These are phyloP conservation scores for Hypoxylon sp. DNA, from an alignment of 2,329 filamentous ascomycete genomes.

Conservation along the genomic window DNA sequence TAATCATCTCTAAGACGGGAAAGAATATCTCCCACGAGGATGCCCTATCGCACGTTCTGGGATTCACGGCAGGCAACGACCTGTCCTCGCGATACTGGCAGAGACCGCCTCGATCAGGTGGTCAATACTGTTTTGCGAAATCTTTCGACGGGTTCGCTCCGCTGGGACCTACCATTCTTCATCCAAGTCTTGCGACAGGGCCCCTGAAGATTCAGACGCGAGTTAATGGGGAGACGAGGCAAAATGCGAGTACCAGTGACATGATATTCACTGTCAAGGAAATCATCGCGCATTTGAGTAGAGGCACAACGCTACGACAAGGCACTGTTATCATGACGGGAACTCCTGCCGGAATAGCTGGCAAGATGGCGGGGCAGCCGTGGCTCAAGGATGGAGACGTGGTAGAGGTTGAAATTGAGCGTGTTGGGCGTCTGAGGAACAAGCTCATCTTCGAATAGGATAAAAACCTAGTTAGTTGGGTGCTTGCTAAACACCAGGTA, in stretches of 20 bases:
- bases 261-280: conserved; percentile 46
- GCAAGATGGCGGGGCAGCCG: conserved; percentile 19
- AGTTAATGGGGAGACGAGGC: conserved; percentile 39
- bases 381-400: conserved; percentile 19
- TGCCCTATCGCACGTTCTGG: conserved; percentile 55
- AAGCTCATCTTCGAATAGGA: conserved; percentile 9
- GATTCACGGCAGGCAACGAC: conserved; percentile 58
- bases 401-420: conserved; percentile 15
- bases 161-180: conserved; percentile 53
- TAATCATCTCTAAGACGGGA: conserved; percentile 29
- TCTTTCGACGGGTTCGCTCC: conserved; percentile 59
- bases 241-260: conserved; percentile 36
- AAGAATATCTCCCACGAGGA: conserved; percentile 52
- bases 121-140: conserved; percentile 59
- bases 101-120: conserved; percentile 49
- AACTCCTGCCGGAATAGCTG: conserved; percentile 33
- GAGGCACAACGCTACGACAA: conserved; percentile 40
- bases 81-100: conserved; percentile 56
- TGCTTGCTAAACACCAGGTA: too few species aligned
- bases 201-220: conserved; percentile 27
- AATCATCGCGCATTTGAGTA: conserved; percentile 39
- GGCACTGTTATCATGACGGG: conserved; percentile 45
- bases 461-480: too few species aligned
- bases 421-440: not conserved
- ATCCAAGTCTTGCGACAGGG: not conserved